Base-by-base conservation (phyloP, 768 basidiomycete genomes). In the Rhizopogon sp. region DNA sequence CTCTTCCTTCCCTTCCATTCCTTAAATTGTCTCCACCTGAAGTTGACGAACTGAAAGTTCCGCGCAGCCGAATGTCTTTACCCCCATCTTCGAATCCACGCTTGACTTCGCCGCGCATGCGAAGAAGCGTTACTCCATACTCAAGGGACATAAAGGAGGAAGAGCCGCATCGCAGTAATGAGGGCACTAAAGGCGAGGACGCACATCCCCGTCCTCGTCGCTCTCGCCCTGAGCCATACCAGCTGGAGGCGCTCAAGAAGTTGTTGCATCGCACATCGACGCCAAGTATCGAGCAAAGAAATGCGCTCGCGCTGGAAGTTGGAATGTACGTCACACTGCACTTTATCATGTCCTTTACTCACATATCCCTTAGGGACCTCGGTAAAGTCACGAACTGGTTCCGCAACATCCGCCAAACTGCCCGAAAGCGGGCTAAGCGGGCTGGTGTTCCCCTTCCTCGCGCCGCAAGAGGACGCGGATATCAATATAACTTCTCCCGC, bases 361-460 rank as follows among this genome's bases (percentile, higher is more conserved):
- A 62, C 56, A 55, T 64, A 52, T 54, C 57, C 51, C 52, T 13
- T 55, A 85, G 82, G 89, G 89, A 92, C 70, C 69, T 91, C 54
- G 85, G 84, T 59, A 90, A 89, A 70, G 88, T 92, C 51, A 90
- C 89, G 16, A 92, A 92, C 67, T 92, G 89, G 89, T 91, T 91
- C 76, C 78, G 89, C 37, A 92, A 92, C 65, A 76, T 91, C 55
- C 81, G 89, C 39, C 89, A 92, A 71, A 87, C 87, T 16, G 79
- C 88, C n/a, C 74, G 88, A 42, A 90, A 84, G 69, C 82, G 88
- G 22, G 78, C 80, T 54, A 83, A 77, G 70, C 80, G 73, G 58
- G 66, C 70, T 74, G 77, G 61, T 71, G 74, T 20, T 45, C 46
- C 35, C 25, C 54, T 62, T 9, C 44, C 39, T 39, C 50, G 74